Evolutionary conservation across 257 asterid species (phyloP).

Genomic region (Craterostigma plantagineum): DNA sequence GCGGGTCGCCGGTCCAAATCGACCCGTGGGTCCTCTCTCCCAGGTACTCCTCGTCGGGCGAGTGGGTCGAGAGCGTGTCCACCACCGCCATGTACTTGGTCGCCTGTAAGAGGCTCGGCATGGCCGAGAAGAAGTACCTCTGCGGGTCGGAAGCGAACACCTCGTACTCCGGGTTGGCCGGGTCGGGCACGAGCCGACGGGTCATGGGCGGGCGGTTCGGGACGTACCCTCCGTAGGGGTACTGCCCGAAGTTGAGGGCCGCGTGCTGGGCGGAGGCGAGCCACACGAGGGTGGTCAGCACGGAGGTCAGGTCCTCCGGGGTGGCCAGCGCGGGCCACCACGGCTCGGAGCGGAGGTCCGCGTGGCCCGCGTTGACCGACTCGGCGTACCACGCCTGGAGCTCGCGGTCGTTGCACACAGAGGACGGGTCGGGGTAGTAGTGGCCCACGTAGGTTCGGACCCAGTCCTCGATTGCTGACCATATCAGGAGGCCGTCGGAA

Average conservation of each 20-base stretch:
- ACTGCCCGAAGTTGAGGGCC: slow-evolving; percentile 85
- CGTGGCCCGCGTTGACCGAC: slow-evolving; percentile 81
- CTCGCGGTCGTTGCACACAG: slow-evolving; percentile 57
- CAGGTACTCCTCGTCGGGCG: slow-evolving; percentile 80
- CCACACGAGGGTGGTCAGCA: slow-evolving; percentile 84
- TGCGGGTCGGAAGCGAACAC: slow-evolving; percentile 60
- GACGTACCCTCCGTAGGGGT: slow-evolving; percentile 89
- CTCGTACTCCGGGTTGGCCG: slow-evolving; percentile 51
- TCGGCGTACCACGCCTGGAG: slow-evolving; percentile 96
- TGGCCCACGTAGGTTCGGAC: slow-evolving; percentile 39
- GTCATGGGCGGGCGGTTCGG: slow-evolving; percentile 89
- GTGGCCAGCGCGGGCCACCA: slow-evolving; percentile 93
- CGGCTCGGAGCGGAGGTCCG: slow-evolving; percentile 40
- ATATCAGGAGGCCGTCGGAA: slow-evolving; percentile 72
- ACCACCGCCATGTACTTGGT: slow-evolving; percentile 95
- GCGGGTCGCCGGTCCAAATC: slow-evolving; percentile 74
- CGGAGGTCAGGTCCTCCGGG: slow-evolving; percentile 46
- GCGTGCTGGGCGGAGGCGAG: slow-evolving; percentile 92
- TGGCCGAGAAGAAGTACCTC: slow-evolving; percentile 48
- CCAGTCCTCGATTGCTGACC: slow-evolving; percentile 64
- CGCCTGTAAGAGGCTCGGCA: slow-evolving; percentile 81
- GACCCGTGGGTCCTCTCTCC: slow-evolving; percentile 74
- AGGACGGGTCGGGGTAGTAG: slow-evolving; percentile 47
- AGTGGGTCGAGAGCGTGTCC: slow-evolving; percentile 78
- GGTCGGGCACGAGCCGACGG: slow-evolving; percentile 66